Evolutionary conservation across 768 basidiomycete species (phyloP), one percentile per base, ranked within the genome.

Genomic region (Hericium coralloides): DNA sequence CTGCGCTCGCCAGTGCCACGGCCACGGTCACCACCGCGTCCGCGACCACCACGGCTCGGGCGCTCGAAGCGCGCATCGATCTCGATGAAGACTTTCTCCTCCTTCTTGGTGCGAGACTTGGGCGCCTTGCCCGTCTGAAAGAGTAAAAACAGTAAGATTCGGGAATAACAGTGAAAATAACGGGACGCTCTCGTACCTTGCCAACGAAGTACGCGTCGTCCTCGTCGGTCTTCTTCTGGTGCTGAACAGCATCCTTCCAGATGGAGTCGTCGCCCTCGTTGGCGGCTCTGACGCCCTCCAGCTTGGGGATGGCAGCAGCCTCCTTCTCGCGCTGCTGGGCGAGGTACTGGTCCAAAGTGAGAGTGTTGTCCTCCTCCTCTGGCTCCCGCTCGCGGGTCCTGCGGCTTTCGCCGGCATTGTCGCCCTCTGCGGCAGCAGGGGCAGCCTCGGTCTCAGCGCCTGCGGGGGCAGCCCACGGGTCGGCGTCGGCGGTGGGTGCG

Each of bases 341-440:
- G 59, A 89, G 77, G 76, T 94, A 98, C 69, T 98, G 87, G 52
- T 97, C 95, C 68, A 94, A 80, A 43, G 95, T 95, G 66, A 97
- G 81, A 47, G 91, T 93, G 73, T 93, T 91, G 72, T 95, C 92
- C 69, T 93, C 90, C 67, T 94, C 92, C 64, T 94, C 92, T 18
- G 72, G 75, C 66, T 89, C 85, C 17, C 77, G 74, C 55, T 84
- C 81, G 63, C 72, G 79, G 68, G 73, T 73, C 5, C 70, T 60
- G 49, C 71, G 76, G 23, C 61, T 60, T 50, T 69, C 65, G 45
- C 60, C 64, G 38, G 65, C 67, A 18, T 65, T 72, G 22, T 61
- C 57, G 17, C 77, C 63, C 55, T 68, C 70, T 31, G 52, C 75
- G 37, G 69, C 69, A 53, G 72, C 68, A 39, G 67, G 67, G 48